Conservation (phyloP, 352 stramenopile species). For the Phytophthora tentaculata region DNA sequence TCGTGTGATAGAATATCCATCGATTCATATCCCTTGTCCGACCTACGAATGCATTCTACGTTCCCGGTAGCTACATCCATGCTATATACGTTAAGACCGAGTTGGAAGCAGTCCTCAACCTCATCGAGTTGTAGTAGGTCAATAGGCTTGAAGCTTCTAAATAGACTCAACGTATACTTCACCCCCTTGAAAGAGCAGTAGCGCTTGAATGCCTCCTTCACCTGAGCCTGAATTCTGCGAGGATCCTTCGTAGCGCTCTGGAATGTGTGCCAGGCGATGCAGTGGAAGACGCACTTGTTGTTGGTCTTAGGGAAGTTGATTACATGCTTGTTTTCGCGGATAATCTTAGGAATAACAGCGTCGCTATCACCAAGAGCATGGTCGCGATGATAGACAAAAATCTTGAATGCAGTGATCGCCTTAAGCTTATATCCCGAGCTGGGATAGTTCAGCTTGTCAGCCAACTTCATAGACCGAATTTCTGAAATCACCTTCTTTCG, state of each 20-base stretch:
- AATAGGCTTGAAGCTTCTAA: slow-evolving; percentile 2
- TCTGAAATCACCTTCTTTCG: neutral
- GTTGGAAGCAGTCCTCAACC: neutral
- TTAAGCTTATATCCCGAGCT: slow-evolving; percentile 1
- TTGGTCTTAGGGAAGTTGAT: neutral
- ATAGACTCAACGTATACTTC: neutral
- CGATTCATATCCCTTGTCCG: neutral
- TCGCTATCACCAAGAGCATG: slow-evolving; percentile 1
- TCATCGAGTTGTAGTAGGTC: slow-evolving; percentile 2
- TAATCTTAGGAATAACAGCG: neutral
- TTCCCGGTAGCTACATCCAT: neutral
- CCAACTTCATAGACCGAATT: neutral
- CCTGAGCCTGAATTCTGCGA: neutral
- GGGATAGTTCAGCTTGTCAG: neutral
- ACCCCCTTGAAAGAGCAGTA: neutral
- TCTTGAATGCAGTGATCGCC: slow-evolving; percentile 1
- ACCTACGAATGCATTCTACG: neutral
- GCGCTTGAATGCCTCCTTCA: slow-evolving; percentile 1
- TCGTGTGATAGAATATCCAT: neutral
- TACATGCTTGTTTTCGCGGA: slow-evolving; percentile 1
- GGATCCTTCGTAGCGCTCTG: neutral
- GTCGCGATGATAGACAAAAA: neutral
- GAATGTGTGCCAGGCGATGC: neutral
- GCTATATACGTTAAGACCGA: neutral
- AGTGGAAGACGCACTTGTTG: slow-evolving; percentile 1